Evolutionary conservation across 495 filamentous ascomycete species (phyloP).

Genomic region (Aspergillus asperescens): DNA sequence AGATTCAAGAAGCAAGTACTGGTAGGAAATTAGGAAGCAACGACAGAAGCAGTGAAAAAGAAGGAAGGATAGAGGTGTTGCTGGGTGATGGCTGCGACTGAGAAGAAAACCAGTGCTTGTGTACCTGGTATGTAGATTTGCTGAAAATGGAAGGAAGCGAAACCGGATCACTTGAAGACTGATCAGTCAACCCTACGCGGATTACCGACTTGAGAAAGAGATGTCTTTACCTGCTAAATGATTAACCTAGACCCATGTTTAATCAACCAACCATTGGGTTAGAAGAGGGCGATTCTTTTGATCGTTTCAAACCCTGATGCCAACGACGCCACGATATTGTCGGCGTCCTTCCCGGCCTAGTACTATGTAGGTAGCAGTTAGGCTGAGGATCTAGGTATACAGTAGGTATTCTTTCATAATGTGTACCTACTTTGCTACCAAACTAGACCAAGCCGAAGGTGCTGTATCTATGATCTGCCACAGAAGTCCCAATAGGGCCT

Average conservation of each 20-base stretch:
- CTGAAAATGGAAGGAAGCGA: conserved; percentile 2
- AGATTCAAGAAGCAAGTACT: conserved; percentile 1
- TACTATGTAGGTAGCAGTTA: not conserved
- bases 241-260: too few relatives aligned
- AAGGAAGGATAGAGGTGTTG: conserved; percentile 18
- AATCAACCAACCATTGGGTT: too few relatives aligned
- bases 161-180: not conserved
- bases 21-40: conserved; percentile 14
- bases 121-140: not conserved
- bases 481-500: not conserved
- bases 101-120: not conserved
- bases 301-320: too few relatives aligned
- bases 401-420: not conserved
- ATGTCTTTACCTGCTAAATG: not conserved
- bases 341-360: not conserved
- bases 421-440: not conserved
- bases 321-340: too few relatives aligned
- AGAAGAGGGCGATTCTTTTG: too few relatives aligned
- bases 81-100: not conserved
- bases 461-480: not conserved
- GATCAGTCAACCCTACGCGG: not conserved
- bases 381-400: not conserved
- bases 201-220: not conserved
- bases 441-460: not conserved
- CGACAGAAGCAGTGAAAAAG: conserved; percentile 12